Conservation (phyloP, 345 rosid genomes). For the Camelina laxa region DNA sequence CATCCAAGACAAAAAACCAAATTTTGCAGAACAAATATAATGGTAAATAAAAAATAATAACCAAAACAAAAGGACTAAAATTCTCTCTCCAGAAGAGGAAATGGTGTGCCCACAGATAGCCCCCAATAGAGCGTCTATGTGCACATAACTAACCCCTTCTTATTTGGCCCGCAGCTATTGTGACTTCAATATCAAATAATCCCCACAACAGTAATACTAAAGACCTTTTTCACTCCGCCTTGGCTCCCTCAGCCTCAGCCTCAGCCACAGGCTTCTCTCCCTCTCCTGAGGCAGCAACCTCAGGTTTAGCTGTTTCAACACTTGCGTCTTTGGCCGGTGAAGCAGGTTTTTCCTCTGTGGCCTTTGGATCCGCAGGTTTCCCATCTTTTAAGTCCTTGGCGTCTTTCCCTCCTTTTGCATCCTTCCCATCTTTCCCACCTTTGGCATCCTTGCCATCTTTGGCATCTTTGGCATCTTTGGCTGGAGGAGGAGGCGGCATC, state of each 20-base stretch:
- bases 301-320: conserved; percentile 47
- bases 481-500: conserved; percentile 76
- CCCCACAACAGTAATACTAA: conserved; percentile 35
- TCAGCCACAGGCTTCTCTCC: conserved; percentile 40
- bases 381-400: conserved; percentile 48
- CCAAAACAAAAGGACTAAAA: conserved; percentile 26
- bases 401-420: conserved; percentile 49
- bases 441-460: conserved; percentile 48
- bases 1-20: conserved; percentile 38
- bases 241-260: conserved; percentile 46
- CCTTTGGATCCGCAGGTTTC: conserved; percentile 46
- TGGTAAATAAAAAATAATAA: conserved; percentile 8
- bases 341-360: conserved; percentile 40
- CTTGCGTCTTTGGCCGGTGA: conserved; percentile 51
- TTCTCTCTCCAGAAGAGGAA: conserved; percentile 37
- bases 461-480: conserved; percentile 56
- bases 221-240: conserved; percentile 33
- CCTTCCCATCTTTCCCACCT: conserved; percentile 43
- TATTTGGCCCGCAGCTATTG: conserved; percentile 41
- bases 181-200: conserved; percentile 35
- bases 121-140: conserved; percentile 30
- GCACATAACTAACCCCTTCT: conserved; percentile 35
- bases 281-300: conserved; percentile 41
- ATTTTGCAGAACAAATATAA: conserved; percentile 36
- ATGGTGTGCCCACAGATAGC: conserved; percentile 19